Evolutionary conservation across 352 stramenopile species (phyloP).

Genomic region (Globisporangium megalacanthum): DNA sequence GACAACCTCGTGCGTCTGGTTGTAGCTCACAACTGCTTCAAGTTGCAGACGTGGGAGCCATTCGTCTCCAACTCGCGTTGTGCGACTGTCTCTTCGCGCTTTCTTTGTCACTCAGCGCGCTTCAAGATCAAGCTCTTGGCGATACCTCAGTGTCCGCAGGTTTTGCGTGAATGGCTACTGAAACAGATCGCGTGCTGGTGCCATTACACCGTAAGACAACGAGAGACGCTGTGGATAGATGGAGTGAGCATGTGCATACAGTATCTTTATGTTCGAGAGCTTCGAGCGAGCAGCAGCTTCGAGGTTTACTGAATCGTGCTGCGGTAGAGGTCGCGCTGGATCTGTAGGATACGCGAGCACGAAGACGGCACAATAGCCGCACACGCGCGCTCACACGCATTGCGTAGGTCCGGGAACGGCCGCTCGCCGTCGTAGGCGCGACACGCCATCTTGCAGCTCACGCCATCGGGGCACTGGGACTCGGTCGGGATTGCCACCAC

Average conservation of each 20-base stretch:
- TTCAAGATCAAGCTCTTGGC: constrained; percentile 3
- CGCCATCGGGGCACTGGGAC: constrained; percentile 42
- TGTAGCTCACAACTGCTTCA: too few species aligned
- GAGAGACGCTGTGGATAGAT: neutral
- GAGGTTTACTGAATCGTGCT: constrained; percentile 18
- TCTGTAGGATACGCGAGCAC: constrained; percentile 59
- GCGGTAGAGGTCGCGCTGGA: constrained; percentile 47
- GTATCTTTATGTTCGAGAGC: neutral
- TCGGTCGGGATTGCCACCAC: constrained; percentile 20
- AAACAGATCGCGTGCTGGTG: neutral
- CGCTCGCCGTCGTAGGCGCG: constrained; percentile 50
- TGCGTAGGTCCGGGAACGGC: constrained; percentile 39
- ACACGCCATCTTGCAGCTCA: constrained; percentile 56
- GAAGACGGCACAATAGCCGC: constrained; percentile 55
- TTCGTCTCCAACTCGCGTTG: too few species aligned
- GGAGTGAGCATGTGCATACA: neutral
- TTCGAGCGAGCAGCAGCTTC: neutral
- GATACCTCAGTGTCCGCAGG: neutral
- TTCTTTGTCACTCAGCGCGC: neutral
- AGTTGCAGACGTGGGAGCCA: too few species aligned
- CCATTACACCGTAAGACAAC: neutral
- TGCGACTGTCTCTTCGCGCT: neutral
- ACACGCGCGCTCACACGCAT: constrained; percentile 49
- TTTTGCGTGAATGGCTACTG: neutral
- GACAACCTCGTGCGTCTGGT: too few species aligned